Percentiles rank a stretch among this genome's conserved stretches.
phyloP scores from a whole-genome alignment of 192 early-diverging fungal species.

The Funneliformis geosporum region DNA sequence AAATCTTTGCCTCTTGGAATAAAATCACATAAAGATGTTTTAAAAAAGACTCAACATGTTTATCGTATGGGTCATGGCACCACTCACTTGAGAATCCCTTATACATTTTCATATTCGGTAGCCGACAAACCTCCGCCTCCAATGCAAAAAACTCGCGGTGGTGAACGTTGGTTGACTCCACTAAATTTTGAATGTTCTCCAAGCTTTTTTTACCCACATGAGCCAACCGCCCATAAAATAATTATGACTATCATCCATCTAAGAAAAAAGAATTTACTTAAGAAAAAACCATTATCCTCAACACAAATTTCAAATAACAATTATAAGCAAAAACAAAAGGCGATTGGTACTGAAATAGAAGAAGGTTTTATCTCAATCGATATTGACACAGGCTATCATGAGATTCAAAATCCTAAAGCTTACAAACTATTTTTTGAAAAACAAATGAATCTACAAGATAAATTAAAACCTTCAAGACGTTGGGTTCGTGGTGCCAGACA shows the following conservation, averaged over 20 bases:
- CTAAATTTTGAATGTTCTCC: constrained; percentile 7
- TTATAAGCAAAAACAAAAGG: neutral
- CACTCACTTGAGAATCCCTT: constrained; percentile 3
- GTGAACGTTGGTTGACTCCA: constrained; percentile 20
- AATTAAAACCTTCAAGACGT: too few relatives aligned
- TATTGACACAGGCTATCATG: too few relatives aligned
- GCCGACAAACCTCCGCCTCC: constrained; percentile 4
- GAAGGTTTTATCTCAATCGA: neutral
- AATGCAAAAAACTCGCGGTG: neutral
- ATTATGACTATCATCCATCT: constrained; percentile 2
- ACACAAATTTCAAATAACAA: neutral
- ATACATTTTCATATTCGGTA: constrained; percentile 7
- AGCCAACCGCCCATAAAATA: constrained; percentile 1
- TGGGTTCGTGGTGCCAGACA: too few relatives aligned
- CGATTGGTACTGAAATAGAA: neutral
- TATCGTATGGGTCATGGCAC: constrained; percentile 26
- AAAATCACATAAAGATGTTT: neutral
- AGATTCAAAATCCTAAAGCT: too few relatives aligned
- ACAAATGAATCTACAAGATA: too few relatives aligned
- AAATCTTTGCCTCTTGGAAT: neutral
- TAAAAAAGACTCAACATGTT: neutral
- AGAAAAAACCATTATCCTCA: neutral
- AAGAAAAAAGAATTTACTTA: neutral
- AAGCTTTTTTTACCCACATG: constrained; percentile 24
- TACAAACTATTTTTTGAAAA: too few relatives aligned